Percentiles rank a stretch among this genome's conserved stretches.
Evolutionary conservation across 257 asterid genomes (phyloP).

Genomic region (Verbascum thapsus): DNA sequence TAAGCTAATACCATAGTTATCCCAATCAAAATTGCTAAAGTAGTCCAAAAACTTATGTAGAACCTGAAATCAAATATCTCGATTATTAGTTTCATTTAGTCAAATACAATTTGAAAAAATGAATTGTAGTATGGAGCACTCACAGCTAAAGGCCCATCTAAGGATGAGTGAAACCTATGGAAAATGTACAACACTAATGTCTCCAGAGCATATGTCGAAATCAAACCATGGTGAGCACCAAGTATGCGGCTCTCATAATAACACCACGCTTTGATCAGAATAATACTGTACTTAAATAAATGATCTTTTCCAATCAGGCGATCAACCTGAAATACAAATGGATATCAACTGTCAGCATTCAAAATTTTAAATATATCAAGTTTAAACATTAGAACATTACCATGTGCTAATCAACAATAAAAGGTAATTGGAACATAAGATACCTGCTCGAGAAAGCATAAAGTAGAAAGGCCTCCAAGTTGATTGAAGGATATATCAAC

Average conservation of each 20-base stretch:
- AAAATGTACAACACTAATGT: constrained; percentile 84
- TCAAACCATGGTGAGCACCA: constrained; percentile 90
- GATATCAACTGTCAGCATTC: constrained; percentile 15
- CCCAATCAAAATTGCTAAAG: constrained; percentile 93
- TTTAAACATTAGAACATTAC: neutral
- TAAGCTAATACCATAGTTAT: constrained; percentile 66
- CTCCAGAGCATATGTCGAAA: constrained; percentile 95
- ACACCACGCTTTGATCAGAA: constrained; percentile 94
- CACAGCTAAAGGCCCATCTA: constrained; percentile 86
- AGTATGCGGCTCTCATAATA: constrained; percentile 94
- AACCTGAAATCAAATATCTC: constrained; percentile 52
- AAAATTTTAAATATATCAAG: neutral
- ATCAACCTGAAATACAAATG: constrained; percentile 66
- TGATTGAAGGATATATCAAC: constrained; percentile 75
- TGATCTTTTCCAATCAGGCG: constrained; percentile 74
- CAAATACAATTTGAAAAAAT: constrained; percentile 25
- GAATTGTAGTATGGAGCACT: constrained; percentile 36
- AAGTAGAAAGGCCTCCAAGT: constrained; percentile 70
- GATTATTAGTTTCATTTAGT: constrained; percentile 29
- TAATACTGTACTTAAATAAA: constrained; percentile 83
- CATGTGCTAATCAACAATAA: constrained; percentile 8
- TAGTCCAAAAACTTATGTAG: constrained; percentile 80
- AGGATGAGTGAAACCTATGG: constrained; percentile 69
- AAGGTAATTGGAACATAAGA: constrained; percentile 10
- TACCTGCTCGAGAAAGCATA: constrained; percentile 87